Conservation (phyloP, 164 flowering plant species). For the Piper betle region DNA sequence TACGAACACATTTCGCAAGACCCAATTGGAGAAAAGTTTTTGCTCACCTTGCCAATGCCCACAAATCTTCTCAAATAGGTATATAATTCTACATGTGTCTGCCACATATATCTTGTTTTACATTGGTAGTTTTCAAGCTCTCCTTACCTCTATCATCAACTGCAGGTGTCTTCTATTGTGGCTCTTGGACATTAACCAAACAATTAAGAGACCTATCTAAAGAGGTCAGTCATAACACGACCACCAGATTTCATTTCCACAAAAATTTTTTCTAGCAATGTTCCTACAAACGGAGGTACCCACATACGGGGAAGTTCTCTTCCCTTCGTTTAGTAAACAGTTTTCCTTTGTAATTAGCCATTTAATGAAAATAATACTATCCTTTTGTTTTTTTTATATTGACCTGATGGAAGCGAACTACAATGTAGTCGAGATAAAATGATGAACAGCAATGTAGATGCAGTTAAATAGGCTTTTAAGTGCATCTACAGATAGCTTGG, state of each 20-base stretch:
- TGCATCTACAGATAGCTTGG: too few relatives aligned
- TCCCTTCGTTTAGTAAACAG: neutral
- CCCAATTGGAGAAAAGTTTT: too few relatives aligned
- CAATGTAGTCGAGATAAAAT: neutral
- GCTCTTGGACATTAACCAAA: conserved; percentile 51
- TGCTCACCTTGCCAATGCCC: conserved; percentile 4
- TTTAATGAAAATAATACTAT: neutral
- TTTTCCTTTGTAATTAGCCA: neutral
- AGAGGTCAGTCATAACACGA: conserved; percentile 50
- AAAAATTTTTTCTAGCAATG: conserved; percentile 70
- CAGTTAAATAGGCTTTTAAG: too few relatives aligned
- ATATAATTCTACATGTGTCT: neutral
- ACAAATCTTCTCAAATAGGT: conserved; percentile 58
- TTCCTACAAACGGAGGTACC: too few relatives aligned
- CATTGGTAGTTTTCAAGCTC: neutral
- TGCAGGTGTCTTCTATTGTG: conserved; percentile 96
- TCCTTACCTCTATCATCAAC: conserved; percentile 1
- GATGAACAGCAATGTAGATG: neutral
- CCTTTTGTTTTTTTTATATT: neutral
- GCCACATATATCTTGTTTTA: neutral
- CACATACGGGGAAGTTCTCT: neutral
- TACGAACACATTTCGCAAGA: too few relatives aligned
- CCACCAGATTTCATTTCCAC: conserved; percentile 81
- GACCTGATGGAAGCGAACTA: neutral
- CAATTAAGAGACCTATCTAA: conserved; percentile 47